Evolutionary conservation across 495 filamentous ascomycete species (phyloP), one percentile per base, ranked within the genome.

Genomic region (Cercophora sp.): DNA sequence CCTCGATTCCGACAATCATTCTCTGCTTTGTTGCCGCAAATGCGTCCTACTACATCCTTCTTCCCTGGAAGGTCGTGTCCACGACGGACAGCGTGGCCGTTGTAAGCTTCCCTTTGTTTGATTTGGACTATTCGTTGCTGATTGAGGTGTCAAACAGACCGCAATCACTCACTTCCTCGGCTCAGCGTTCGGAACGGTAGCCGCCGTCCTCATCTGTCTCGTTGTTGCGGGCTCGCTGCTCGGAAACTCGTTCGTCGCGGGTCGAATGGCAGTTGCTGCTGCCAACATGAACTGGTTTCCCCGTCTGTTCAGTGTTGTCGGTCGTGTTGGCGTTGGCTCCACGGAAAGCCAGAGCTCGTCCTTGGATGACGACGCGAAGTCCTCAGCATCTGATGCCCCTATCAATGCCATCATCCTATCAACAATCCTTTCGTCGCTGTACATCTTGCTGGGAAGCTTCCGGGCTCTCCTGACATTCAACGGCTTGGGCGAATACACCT

Each of bases 391-490:
- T 0, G 73, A 77, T 45, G 72, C 74, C 0, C 72, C 72, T 0
- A 63, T 78, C 58, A 81, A 83, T 50, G 77, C 79, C 3, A 65
- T 82, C 29, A 55, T 78, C 13, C 67, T 81, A 1, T 72, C 72
- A 6, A 65, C 70, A 0, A 46, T 72, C 15, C 69, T 82, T 8
- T 70, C 78, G 1, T 58, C 72, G 0, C 29, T 79, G 6, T 83
- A 82, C 57, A 80, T 82, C 29, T 61, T 80, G 15, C 59, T 81
- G 3, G 80, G 79, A 2, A 82, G 67, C 56, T 81, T 83, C 68
- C 71, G 78, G 4, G 71, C 73, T 1, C 66, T 83, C 2, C 58
- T 83, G 6, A 82, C 77, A 2, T 79, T 81, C 60, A 79, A 78
- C 53, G 79, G 80, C 0, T 61, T 82, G 3, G 77, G 71, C 9